Evolutionary conservation across 495 filamentous ascomycete species (phyloP).

Genomic region (Paragyromitra xinjiangensis): DNA sequence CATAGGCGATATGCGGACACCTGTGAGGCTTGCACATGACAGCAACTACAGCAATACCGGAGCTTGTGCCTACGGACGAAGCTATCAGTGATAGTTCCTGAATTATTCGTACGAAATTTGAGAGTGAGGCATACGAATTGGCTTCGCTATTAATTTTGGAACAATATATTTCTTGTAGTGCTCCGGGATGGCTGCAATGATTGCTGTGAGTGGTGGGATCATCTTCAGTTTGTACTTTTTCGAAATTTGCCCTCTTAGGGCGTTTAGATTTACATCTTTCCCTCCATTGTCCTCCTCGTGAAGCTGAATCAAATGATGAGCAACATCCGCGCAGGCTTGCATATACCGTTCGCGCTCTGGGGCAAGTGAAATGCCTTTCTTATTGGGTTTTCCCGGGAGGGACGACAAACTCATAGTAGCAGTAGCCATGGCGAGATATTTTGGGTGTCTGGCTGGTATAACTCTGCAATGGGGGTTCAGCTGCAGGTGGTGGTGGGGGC

Average conservation of each 20-base stretch:
- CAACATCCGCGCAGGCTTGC: constrained; percentile 93
- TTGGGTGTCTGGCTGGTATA: neutral
- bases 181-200: constrained; percentile 95
- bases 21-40: constrained; percentile 99
- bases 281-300: constrained; percentile 79
- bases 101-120: neutral
- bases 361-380: constrained; percentile 58
- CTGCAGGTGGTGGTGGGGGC: constrained; percentile 12
- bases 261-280: constrained; percentile 91
- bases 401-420: constrained; percentile 42
- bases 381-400: constrained; percentile 51
- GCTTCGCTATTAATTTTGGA: constrained; percentile 93
- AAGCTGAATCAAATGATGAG: constrained; percentile 89
- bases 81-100: constrained; percentile 46
- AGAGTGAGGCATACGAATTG: constrained; percentile 72
- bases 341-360: constrained; percentile 94
- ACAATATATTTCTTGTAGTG: constrained; percentile 99
- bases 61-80: constrained; percentile 73
- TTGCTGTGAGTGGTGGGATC: constrained; percentile 91
- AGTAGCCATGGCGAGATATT: constrained; percentile 33
- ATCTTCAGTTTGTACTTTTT: constrained; percentile 87
- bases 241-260: constrained; percentile 82
- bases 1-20: constrained; percentile 93
- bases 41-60: constrained; percentile 97
- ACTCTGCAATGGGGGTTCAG: constrained; percentile 22